Evolutionary conservation across 2,329 filamentous ascomycete genomes (phyloP), one percentile per base, ranked within the genome.

Genomic region (Knufia petricola): DNA sequence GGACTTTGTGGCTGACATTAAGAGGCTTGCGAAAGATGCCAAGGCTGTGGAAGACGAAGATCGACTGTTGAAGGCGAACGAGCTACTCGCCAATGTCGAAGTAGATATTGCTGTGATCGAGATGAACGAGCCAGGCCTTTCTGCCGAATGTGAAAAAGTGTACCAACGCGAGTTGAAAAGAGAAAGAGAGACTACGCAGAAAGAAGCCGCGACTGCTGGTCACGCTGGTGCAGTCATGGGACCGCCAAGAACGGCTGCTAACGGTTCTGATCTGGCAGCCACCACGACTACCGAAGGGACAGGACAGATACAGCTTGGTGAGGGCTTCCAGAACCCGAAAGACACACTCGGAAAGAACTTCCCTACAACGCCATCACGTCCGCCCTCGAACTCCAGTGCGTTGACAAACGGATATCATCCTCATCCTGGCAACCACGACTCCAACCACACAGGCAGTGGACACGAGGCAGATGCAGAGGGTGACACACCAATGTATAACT

Each of bases 81-180:
- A 98, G 67, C 80, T 98, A 59, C 72, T 89, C 30, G 81, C 87
- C 19, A 96, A 96, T 61, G 90, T 95, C 2, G 88, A 95, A 63
- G 90, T 96, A 28, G 90, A 96, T 66, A 84, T 96, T 54, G 80
- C 81, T 37, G 79, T 78, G 40, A 81, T 95, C 49, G 83, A 87
- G 60, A 72, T 74, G 36, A 75, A 66, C 6, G 71, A 85, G 54
- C 79, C 84, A 12, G 72, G 71, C 9, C 70, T 84, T 28, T 72
- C 84, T 34, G 67, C 70, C 1, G 83, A 92, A 59, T 95, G 88
- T 70, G 87, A 95, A 55, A 82, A 78, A 40, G 76, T 95, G 2
- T 89, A 92, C 64, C 69, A 78, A 44, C 76, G 85, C 41, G 85
- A 92, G 62, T 63, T 82, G 40, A 77, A 82, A 60, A 77, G 86